Evolutionary conservation across 257 asterid species (phyloP).

Genomic region (Ligustrum vulgare): DNA sequence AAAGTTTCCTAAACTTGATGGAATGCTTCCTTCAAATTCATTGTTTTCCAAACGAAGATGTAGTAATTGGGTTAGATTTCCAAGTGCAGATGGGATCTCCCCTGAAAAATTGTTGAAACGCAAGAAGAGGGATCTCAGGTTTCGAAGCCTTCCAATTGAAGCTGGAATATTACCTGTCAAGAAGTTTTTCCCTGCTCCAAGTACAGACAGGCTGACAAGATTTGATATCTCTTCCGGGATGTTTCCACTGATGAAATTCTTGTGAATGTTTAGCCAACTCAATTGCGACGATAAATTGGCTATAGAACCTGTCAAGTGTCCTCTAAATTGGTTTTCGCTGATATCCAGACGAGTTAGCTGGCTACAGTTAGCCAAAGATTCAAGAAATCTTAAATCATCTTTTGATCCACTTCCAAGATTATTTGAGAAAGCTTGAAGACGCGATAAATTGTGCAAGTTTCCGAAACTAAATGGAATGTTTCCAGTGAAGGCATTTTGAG

Average conservation of each 20-base stretch:
- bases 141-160: no score
- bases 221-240: no score
- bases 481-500: background rate
- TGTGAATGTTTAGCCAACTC: no score
- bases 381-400: background rate
- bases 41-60: background rate
- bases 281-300: no score
- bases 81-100: background rate
- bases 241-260: no score
- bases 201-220: no score
- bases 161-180: no score
- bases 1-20: background rate
- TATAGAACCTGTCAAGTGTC: no score
- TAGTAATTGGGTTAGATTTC: background rate
- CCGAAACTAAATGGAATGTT: background rate
- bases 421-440: background rate
- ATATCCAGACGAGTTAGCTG: no score
- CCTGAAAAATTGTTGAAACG: background rate
- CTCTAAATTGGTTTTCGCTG: no score
- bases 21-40: background rate
- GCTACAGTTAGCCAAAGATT: background rate
- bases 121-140: no score
- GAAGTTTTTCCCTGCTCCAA: no score
- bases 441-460: background rate
- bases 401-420: background rate